Evolutionary conservation across 192 early-diverging fungal genomes (phyloP).

Genomic region (Podila horticola): DNA sequence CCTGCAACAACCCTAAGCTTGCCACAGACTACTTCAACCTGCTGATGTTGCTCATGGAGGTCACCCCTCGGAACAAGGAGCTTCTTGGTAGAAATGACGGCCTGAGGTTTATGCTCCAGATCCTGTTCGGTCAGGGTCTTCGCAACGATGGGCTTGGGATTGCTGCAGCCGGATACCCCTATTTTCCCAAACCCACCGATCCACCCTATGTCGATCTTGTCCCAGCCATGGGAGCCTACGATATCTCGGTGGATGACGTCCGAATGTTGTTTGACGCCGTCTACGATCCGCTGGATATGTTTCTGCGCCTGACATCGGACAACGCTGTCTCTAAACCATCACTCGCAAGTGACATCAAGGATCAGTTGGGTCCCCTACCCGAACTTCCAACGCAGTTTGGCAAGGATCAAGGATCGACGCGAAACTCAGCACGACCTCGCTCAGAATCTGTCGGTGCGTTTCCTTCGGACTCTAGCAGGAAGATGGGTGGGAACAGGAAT

Average conservation of each 20-base stretch:
- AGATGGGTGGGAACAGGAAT: background rate
- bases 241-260: slow-evolving; percentile 52
- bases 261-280: slow-evolving; percentile 51
- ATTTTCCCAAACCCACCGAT: slow-evolving; percentile 17
- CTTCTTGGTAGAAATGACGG: slow-evolving; percentile 46
- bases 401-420: slow-evolving; percentile 3
- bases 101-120: slow-evolving; percentile 49
- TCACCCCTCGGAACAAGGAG: slow-evolving; percentile 56
- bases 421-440: slow-evolving; percentile 22
- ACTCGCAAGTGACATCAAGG: slow-evolving; percentile 15
- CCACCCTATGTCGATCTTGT: slow-evolving; percentile 56
- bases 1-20: slow-evolving; percentile 45
- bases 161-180: slow-evolving; percentile 19
- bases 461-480: slow-evolving; percentile 14
- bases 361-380: slow-evolving; percentile 30
- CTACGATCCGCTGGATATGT: slow-evolving; percentile 53
- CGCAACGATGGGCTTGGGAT: slow-evolving; percentile 26
- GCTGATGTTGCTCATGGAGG: slow-evolving; percentile 55
- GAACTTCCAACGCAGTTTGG: slow-evolving; percentile 24
- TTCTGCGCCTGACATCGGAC: slow-evolving; percentile 30
- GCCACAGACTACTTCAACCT: slow-evolving; percentile 51
- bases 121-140: slow-evolving; percentile 47
- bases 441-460: slow-evolving; percentile 40
- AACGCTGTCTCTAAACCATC: background rate
- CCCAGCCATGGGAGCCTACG: slow-evolving; percentile 53